phyloP scores from a whole-genome alignment of 345 rosid species.

The Gossypium rotundifolium region DNA sequence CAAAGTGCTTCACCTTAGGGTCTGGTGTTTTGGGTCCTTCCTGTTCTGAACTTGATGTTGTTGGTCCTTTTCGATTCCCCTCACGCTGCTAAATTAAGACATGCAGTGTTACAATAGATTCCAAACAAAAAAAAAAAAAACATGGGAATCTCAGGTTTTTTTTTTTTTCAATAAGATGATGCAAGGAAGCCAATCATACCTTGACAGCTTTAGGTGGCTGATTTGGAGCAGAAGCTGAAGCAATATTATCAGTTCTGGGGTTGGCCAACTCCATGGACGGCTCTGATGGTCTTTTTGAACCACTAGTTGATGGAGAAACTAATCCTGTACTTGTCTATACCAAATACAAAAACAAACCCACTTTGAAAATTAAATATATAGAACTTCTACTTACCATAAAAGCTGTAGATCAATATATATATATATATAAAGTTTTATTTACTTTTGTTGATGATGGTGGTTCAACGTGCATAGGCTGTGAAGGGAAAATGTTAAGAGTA shows the following conservation, averaged over 20 bases:
- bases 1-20: constrained; percentile 39
- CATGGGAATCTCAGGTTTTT: constrained; percentile 18
- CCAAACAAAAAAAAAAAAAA: neutral
- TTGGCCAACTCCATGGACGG: constrained; percentile 55
- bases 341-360: constrained; percentile 26
- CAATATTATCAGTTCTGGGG: constrained; percentile 26
- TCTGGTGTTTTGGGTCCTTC: constrained; percentile 63
- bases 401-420: constrained; percentile 1
- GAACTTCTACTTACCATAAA: neutral
- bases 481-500: constrained; percentile 93
- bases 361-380: neutral
- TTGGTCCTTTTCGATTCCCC: constrained; percentile 46
- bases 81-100: constrained; percentile 40
- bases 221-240: constrained; percentile 27
- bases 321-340: constrained; percentile 31
- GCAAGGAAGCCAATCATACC: constrained; percentile 20
- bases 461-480: constrained; percentile 90
- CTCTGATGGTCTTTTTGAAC: constrained; percentile 48
- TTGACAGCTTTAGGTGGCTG: constrained; percentile 42
- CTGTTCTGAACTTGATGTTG: constrained; percentile 42
- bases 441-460: constrained; percentile 45
- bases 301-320: constrained; percentile 39
- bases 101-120: neutral
- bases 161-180: neutral
- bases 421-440: constrained; percentile 5